These are phyloP conservation scores for Fusarium xylarioides DNA, from an alignment of 2,329 filamentous ascomycete species.

Conservation along the genomic window DNA sequence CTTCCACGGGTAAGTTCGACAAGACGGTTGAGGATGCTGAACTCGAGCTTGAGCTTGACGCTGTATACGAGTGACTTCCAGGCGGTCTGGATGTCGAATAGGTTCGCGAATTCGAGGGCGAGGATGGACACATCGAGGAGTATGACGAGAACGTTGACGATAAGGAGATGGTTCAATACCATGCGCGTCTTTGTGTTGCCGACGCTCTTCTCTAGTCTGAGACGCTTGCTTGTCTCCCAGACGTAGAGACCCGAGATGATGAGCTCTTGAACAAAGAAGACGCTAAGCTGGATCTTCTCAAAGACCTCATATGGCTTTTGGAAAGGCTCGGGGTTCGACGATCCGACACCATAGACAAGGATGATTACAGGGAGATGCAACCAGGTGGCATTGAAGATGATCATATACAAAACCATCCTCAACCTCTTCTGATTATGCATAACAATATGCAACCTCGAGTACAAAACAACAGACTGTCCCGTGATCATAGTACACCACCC, in stretches of 20 bases:
- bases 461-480: conserved; percentile 68
- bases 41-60: conserved; percentile 51
- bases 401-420: conserved; percentile 63
- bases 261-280: conserved; percentile 65
- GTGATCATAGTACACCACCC: conserved; percentile 63
- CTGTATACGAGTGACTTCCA: conserved; percentile 46
- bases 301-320: conserved; percentile 52
- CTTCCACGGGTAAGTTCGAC: conserved; percentile 40
- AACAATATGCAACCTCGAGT: conserved; percentile 69
- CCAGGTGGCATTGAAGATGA: conserved; percentile 62
- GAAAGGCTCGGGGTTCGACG: conserved; percentile 36
- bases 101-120: conserved; percentile 52
- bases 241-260: conserved; percentile 64
- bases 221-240: conserved; percentile 58
- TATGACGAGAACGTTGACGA: conserved; percentile 54
- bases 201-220: conserved; percentile 52
- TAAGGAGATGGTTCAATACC: conserved; percentile 50
- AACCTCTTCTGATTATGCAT: conserved; percentile 60
- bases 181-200: conserved; percentile 20
- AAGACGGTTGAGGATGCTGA: conserved; percentile 49
- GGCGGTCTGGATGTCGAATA: conserved; percentile 37
- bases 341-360: conserved; percentile 62
- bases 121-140: conserved; percentile 48
- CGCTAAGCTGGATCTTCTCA: conserved; percentile 64
- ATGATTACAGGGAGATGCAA: conserved; percentile 64